Conservation (phyloP, 176 grass and related monocot species). For the Oryza meridionalis region DNA sequence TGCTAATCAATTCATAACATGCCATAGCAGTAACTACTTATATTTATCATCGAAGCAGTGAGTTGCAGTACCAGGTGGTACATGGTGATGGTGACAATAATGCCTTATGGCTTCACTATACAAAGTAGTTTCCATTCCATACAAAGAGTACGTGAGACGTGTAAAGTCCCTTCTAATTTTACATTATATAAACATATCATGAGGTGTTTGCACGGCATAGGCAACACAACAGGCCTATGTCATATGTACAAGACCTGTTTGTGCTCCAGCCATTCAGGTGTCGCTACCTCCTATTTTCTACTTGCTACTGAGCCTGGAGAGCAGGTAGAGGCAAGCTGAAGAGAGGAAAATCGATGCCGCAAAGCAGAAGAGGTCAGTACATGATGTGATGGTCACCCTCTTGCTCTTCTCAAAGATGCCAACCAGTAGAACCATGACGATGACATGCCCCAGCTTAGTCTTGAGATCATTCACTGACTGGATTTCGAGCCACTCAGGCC, state of each 20-base stretch:
- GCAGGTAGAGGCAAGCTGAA: constrained; percentile 81
- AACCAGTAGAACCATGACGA: constrained; percentile 82
- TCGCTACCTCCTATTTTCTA: constrained; percentile 40
- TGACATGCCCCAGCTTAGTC: constrained; percentile 92
- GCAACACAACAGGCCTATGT: neutral
- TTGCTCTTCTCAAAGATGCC: constrained; percentile 92
- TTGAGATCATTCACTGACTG: constrained; percentile 82
- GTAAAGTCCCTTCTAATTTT: neutral
- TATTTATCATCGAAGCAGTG: constrained; percentile 6
- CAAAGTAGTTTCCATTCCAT: neutral
- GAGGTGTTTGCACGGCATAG: neutral
- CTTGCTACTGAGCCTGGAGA: constrained; percentile 68
- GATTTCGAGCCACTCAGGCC: constrained; percentile 86
- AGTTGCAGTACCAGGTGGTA: constrained; percentile 37
- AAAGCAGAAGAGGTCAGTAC: constrained; percentile 74
- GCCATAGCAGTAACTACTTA: constrained; percentile 5
- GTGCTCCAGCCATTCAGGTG: constrained; percentile 38
- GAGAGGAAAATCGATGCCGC: constrained; percentile 76
- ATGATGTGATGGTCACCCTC: constrained; percentile 66
- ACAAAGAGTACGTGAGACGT: constrained; percentile 17
- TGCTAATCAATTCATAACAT: neutral
- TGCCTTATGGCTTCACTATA: constrained; percentile 4
- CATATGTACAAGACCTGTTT: constrained; percentile 32
- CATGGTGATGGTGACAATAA: neutral
- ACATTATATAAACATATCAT: neutral